Evolutionary conservation across 208 protist species (phyloP).

Genomic region (Trypanosoma platydactyli): DNA sequence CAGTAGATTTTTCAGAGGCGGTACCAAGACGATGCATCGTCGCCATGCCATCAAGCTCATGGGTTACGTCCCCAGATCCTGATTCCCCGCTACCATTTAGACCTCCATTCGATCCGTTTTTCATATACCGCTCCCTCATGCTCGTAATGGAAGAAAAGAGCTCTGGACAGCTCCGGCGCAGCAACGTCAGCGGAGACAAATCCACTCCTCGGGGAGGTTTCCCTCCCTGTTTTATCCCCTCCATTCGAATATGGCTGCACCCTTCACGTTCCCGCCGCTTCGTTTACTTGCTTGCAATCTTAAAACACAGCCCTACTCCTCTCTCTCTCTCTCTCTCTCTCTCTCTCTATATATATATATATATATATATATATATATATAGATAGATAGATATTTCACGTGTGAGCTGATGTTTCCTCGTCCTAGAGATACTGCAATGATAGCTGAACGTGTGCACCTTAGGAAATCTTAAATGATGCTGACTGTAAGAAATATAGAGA

Average conservation of each 20-base stretch:
- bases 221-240: slow-evolving; percentile 7
- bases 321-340: slow-evolving; percentile 3
- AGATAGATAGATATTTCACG: not conserved
- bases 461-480: too few relatives aligned
- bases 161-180: slow-evolving; percentile 1
- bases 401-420: not conserved
- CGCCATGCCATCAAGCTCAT: not conserved
- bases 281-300: not conserved
- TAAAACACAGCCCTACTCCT: not conserved
- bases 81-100: not conserved
- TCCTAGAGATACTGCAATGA: too few relatives aligned
- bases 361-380: slow-evolving; percentile 8
- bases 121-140: not conserved
- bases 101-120: not conserved
- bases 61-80: not conserved
- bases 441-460: too few relatives aligned
- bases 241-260: not conserved
- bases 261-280: not conserved
- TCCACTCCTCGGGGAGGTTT: not conserved
- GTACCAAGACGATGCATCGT: not conserved
- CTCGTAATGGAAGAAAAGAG: slow-evolving; percentile 12
- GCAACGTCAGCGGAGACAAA: not conserved
- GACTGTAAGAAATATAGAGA: too few relatives aligned
- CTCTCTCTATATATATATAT: slow-evolving; percentile 10
- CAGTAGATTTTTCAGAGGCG: too few relatives aligned